Base-by-base conservation (phyloP, 139 green algal species). In the Diplosphaera chodatii region DNA sequence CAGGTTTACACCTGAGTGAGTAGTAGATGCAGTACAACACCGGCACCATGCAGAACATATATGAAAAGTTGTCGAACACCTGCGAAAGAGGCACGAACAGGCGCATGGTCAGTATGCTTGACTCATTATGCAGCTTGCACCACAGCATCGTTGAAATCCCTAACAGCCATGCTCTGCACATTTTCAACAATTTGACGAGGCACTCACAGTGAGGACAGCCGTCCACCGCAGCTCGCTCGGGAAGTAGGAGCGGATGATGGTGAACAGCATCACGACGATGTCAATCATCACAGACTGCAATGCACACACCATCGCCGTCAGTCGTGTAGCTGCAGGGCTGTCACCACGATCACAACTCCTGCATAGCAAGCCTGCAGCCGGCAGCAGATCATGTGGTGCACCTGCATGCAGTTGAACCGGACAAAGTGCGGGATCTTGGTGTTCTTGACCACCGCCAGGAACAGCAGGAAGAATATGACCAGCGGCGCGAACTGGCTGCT, bases 321-420 rank as follows among this genome's bases (percentile, higher is more conserved):
- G n/a, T n/a, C n/a, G n/a, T n/a, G n/a, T n/a, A n/a, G n/a, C n/a
- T n/a, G n/a, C n/a, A n/a, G n/a, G n/a, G n/a, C n/a, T n/a, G n/a
- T n/a, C n/a, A n/a, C n/a, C n/a, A n/a, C n/a, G n/a, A n/a, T n/a
- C n/a, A n/a, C n/a, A n/a, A n/a, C n/a, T n/a, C n/a, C n/a, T n/a
- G n/a, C n/a, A n/a, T n/a, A n/a, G n/a, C n/a, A n/a, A n/a, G n/a
- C n/a, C n/a, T n/a, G n/a, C n/a, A n/a, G n/a, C n/a, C n/a, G n/a
- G n/a, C n/a, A n/a, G n/a, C n/a, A n/a, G n/a, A n/a, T n/a, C n/a
- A n/a, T n/a, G n/a, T n/a, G n/a, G n/a, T n/a, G n/a, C n/a, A n/a
- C n/a, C n/a, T n/a, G n/a, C 88, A 93, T 93, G 66, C 75, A 83
- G 69, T 91, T 86, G 81, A 91, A 93, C n/a, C 88, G 82, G 29